Evolutionary conservation across 108 stramenopile genomes (phyloP), one percentile per base, ranked within the genome.

Genomic region (Cyclostephanos invisitatus): DNA sequence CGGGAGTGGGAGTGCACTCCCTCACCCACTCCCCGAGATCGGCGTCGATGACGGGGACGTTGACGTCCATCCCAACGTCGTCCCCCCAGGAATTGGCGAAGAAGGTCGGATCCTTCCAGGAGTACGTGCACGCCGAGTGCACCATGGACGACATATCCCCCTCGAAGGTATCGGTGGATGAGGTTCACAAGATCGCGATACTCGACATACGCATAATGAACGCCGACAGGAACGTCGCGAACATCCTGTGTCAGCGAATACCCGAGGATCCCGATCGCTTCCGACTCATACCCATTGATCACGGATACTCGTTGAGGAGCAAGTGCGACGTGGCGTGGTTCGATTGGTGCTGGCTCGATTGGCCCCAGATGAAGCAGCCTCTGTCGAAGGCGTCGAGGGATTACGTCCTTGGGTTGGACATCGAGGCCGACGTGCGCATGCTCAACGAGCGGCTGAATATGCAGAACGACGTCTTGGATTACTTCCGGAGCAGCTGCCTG

Each of bases 271-370:
- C 83, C 20, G 78, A 75, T 36, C 70, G 83, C 70, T 83, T 95
- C 47, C 84, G 90, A 55, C 84, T 99, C 24, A 80, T 97, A 12
- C 98, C 98, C 17, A 99, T 99, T 74, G 98, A 99, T 86, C 98
- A 99, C 74, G 98, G 98, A 10, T 97, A 94, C 47, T 96, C 95
- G 75, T 85, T 99, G 3, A 85, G 97, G n/a, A 86, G 92, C 55
- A 82, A 83, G 27, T 82, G 92, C 7, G 95, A 96, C 72, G 95
- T 98, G n/a, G 95, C 89, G 6, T 97, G 97, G 96, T 97, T 95
- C 81, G 97, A 99, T 80, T 97, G 96, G 97, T 96, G 96, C 59
- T 99, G 98, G 98, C 80, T 99, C 27, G 96, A 98, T 72, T 99
- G 96, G 96, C 91, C 94, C 5, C 97, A 98, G 77, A 58, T 95